Percentiles rank a stretch among this genome's conserved stretches.
Evolutionary conservation across 2,329 filamentous ascomycete species (phyloP).

Genomic region (Pseudocercospora fuligena): DNA sequence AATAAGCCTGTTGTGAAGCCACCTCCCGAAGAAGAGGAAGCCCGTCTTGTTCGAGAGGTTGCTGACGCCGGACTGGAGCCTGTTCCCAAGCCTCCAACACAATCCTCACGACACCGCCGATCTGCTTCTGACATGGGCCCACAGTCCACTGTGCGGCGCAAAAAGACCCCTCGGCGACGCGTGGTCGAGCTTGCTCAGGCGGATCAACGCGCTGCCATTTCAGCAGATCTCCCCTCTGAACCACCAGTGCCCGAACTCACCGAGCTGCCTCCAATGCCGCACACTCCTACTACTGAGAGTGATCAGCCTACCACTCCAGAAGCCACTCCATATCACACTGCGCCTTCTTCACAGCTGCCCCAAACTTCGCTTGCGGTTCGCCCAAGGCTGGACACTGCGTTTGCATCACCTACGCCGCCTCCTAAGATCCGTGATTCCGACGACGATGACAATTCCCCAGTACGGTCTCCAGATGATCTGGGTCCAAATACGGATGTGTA

Average conservation of each 20-base stretch:
- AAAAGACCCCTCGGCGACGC: conserved; percentile 61
- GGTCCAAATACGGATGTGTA: conserved; percentile 56
- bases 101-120: conserved; percentile 32
- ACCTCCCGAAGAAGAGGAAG: conserved; percentile 61
- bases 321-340: conserved; percentile 31
- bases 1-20: conserved; percentile 79
- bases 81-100: conserved; percentile 17
- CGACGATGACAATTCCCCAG: conserved; percentile 39
- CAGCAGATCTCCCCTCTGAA: conserved; percentile 18
- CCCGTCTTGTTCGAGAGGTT: conserved; percentile 2
- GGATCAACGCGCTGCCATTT: conserved; percentile 37
- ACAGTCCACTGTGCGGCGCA: conserved; percentile 53
- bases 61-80: conserved; percentile 21
- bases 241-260: conserved; percentile 32
- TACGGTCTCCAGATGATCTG: conserved; percentile 35
- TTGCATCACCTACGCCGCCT: conserved; percentile 34
- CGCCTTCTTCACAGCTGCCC: conserved; percentile 26
- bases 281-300: conserved; percentile 33
- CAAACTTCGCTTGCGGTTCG: conserved; percentile 26
- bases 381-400: conserved; percentile 37
- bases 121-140: conserved; percentile 39
- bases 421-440: conserved; percentile 37
- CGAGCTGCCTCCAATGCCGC: conserved; percentile 36
- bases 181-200: conserved; percentile 63
- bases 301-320: conserved; percentile 36